Evolutionary conservation across 305 asterid genomes (phyloP).

Genomic region (Rubia peregrina): DNA sequence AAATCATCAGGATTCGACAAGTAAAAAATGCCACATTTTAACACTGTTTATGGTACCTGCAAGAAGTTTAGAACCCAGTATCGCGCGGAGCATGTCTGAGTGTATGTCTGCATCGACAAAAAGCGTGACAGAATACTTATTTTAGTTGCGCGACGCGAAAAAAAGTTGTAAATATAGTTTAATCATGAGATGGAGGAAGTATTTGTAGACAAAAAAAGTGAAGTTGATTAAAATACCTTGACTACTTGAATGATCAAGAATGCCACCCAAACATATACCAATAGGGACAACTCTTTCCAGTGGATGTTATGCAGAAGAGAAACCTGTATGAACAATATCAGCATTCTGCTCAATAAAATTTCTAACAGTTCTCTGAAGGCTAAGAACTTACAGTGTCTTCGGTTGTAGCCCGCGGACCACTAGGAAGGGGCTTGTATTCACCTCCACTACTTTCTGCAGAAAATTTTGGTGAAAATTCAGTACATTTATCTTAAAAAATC

Average conservation of each 20-base stretch:
- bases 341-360: neutral
- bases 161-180: neutral
- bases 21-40: neutral
- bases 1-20: neutral
- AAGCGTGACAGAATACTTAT: too few species aligned
- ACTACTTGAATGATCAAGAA: conserved; percentile 30
- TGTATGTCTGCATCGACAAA: conserved; percentile 26
- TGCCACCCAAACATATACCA: conserved; percentile 30
- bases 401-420: conserved; percentile 18
- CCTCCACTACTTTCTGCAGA: conserved; percentile 25
- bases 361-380: neutral
- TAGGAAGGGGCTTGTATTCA: conserved; percentile 28
- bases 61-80: conserved; percentile 32
- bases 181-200: neutral
- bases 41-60: conserved; percentile 19
- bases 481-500: neutral
- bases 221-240: conserved; percentile 20
- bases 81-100: conserved; percentile 25
- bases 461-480: neutral
- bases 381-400: conserved; percentile 20
- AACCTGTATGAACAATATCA: conserved; percentile 16
- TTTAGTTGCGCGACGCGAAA: neutral
- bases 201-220: neutral
- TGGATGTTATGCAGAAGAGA: conserved; percentile 22
- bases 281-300: conserved; percentile 30